These are phyloP conservation scores for Fusarium haematococcum DNA, from an alignment of 2,329 filamentous ascomycete genomes.

Conservation along the genomic window DNA sequence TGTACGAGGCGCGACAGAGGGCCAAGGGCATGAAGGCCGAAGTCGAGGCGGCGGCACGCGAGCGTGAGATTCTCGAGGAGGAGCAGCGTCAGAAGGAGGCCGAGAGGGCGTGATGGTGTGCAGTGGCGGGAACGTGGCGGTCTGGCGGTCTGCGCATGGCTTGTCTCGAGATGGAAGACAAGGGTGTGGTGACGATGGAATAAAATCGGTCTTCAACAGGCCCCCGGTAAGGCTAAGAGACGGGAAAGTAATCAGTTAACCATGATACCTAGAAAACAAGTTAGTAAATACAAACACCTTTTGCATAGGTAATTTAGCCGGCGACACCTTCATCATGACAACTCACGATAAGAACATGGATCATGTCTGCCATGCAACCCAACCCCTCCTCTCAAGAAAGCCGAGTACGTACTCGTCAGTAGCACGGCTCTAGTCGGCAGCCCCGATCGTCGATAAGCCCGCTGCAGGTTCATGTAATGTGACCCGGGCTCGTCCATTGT, in stretches of 20 bases:
- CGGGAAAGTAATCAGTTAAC: conserved; percentile 30
- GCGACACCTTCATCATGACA: conserved; percentile 18
- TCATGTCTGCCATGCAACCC: neutral
- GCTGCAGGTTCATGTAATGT: conserved; percentile 26
- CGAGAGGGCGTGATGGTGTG: conserved; percentile 43
- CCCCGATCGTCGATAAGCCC: conserved; percentile 28
- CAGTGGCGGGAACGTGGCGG: conserved; percentile 6
- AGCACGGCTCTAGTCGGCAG: conserved; percentile 1
- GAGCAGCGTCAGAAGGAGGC: conserved; percentile 65
- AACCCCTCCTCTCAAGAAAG: neutral
- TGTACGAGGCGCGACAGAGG: conserved; percentile 92
- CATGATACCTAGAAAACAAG: conserved; percentile 26
- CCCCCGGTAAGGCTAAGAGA: conserved; percentile 11
- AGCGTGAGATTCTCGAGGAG: conserved; percentile 72
- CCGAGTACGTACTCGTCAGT: neutral
- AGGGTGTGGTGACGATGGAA: conserved; percentile 4
- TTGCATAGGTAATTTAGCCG: neutral
- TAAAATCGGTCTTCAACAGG: conserved; percentile 42
- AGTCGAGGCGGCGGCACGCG: conserved; percentile 74
- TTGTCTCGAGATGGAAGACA: neutral
- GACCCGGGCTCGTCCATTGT: conserved; percentile 12
- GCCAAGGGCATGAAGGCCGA: conserved; percentile 89
- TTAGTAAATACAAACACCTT: neutral
- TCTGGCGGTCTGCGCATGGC: conserved; percentile 14
- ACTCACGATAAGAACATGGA: neutral